Conservation (phyloP, 768 basidiomycete genomes). For the Rhodotorula sphaerocarpa region DNA sequence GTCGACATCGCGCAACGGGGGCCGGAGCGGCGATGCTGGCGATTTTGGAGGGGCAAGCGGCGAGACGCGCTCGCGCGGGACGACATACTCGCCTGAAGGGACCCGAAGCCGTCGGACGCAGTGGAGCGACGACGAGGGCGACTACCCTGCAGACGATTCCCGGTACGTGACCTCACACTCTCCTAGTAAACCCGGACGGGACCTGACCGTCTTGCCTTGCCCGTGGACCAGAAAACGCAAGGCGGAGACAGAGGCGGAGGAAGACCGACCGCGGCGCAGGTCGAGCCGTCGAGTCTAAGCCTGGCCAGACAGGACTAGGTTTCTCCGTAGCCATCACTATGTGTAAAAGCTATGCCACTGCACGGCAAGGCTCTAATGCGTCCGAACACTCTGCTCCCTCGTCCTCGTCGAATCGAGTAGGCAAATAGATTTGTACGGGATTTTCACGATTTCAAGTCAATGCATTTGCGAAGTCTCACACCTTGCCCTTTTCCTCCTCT, state of each 20-base stretch:
- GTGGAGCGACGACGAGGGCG: conserved; percentile 32
- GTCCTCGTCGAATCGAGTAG: no score
- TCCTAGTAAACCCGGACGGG: not conserved
- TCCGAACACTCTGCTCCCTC: no score
- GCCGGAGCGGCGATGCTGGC: not conserved
- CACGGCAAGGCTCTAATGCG: no score
- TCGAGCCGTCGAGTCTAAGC: conserved; percentile 16
- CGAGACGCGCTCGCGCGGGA: not conserved
- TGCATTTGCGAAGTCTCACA: not conserved
- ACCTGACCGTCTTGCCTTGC: not conserved
- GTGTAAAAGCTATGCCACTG: no score
- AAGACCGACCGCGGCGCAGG: conserved; percentile 6
- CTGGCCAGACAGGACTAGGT: no score
- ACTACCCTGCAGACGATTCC: not conserved
- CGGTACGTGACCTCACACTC: conserved; percentile 4
- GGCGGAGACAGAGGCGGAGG: conserved; percentile 24
- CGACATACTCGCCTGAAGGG: not conserved
- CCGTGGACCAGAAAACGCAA: conserved; percentile 33
- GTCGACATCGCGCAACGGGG: not conserved
- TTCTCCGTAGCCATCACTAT: no score
- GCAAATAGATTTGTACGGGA: no score
- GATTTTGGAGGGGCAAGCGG: conserved; percentile 7
- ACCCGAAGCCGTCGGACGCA: conserved; percentile 10
- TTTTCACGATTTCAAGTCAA: no score
- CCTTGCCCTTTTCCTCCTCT: not conserved